These are phyloP conservation scores for Pseudogymnoascus sp. DNA, from an alignment of 2,329 filamentous ascomycete genomes.

Conservation along the genomic window DNA sequence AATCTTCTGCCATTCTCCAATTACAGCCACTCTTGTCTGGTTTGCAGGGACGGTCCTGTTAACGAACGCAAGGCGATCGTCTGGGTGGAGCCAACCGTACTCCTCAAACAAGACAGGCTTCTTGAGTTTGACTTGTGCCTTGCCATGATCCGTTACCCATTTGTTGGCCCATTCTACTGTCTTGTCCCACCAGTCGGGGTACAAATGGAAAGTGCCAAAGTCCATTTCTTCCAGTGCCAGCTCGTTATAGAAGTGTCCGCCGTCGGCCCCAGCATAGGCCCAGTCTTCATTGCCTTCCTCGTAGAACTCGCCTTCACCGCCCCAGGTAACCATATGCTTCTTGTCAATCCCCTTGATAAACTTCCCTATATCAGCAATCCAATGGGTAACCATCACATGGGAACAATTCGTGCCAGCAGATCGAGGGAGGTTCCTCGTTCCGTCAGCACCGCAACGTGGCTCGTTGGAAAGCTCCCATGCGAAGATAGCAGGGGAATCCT, in stretches of 20 bases:
- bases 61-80: constrained; percentile 39
- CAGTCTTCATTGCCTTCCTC: constrained; percentile 32
- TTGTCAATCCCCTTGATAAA: constrained; percentile 46
- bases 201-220: constrained; percentile 48
- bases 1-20: constrained; percentile 44
- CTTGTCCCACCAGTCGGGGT: constrained; percentile 49
- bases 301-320: constrained; percentile 41
- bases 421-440: constrained; percentile 38
- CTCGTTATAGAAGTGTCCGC: constrained; percentile 47
- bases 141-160: constrained; percentile 48
- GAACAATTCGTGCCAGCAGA: constrained; percentile 31
- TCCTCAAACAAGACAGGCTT: constrained; percentile 51
- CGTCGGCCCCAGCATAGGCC: constrained; percentile 41
- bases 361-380: constrained; percentile 47
- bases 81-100: constrained; percentile 47
- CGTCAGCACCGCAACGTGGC: constrained; percentile 24
- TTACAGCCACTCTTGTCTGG: constrained; percentile 37
- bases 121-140: constrained; percentile 33
- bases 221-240: constrained; percentile 41
- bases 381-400: constrained; percentile 37
- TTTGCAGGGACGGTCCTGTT: constrained; percentile 33
- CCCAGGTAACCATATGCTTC: constrained; percentile 47
- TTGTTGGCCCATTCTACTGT: constrained; percentile 44
- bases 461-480: constrained; percentile 50
- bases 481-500: constrained; percentile 40